Evolutionary conservation across 257 asterid species (phyloP).

Genomic region (Solanum ossicruentum): DNA sequence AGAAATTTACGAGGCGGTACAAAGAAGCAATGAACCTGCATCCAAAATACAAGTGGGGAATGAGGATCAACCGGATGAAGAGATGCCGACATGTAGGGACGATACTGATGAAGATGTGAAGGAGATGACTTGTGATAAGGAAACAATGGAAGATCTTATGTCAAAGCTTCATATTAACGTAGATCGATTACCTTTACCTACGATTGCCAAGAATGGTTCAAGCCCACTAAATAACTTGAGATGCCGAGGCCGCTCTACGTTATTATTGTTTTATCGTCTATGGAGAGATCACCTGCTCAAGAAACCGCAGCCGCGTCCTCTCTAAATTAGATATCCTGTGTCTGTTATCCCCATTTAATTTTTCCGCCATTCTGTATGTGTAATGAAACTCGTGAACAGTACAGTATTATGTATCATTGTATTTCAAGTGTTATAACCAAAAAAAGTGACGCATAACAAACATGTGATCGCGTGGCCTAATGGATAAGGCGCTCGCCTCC

Average conservation of each 20-base stretch:
- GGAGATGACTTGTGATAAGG: conserved; percentile 14
- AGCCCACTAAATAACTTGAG: neutral
- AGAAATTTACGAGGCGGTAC: neutral
- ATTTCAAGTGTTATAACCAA: no score
- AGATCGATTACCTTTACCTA: neutral
- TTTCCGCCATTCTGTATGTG: neutral
- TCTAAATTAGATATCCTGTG: neutral
- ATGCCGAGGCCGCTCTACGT: neutral
- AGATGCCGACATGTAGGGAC: neutral
- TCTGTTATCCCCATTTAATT: neutral
- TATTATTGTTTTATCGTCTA: neutral
- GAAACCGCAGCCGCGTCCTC: neutral
- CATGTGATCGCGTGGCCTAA: conserved; percentile 94
- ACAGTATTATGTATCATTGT: neutral
- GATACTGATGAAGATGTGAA: conserved; percentile 7
- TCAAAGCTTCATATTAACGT: conserved; percentile 18
- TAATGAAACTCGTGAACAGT: neutral
- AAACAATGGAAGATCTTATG: conserved; percentile 30
- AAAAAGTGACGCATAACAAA: fast-evolving
- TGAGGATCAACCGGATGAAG: neutral
- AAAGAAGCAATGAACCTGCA: neutral
- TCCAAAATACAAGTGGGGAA: neutral
- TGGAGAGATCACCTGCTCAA: neutral
- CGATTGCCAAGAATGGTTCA: neutral
- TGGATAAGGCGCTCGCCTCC: conserved; percentile 99